Percentiles rank a stretch among this genome's conserved stretches.
Evolutionary conservation across 2,329 filamentous ascomycete species (phyloP).

Genomic region (Fusarium praegraminearum): DNA sequence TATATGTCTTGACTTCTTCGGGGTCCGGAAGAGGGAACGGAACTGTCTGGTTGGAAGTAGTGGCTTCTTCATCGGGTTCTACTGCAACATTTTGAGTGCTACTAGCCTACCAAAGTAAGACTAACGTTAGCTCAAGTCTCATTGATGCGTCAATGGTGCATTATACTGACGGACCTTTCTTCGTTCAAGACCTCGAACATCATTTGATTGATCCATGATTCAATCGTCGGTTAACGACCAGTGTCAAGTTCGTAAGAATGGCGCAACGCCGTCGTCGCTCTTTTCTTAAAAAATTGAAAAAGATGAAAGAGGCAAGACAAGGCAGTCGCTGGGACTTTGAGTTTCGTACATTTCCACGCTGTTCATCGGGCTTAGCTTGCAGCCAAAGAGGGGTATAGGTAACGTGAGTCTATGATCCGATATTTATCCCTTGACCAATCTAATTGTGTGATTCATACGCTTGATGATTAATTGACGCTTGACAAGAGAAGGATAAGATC

Average conservation of each 20-base stretch:
- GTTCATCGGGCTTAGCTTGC: too few species aligned
- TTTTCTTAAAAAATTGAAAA: neutral
- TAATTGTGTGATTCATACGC: too few species aligned
- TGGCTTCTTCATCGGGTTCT: too few species aligned
- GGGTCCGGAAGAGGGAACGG: neutral
- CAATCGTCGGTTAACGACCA: neutral
- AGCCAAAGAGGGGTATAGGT: too few species aligned
- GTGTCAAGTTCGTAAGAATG: neutral
- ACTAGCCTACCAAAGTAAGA: neutral
- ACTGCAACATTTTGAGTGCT: neutral
- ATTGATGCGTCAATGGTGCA: neutral
- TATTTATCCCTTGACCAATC: too few species aligned
- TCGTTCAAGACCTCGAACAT: neutral
- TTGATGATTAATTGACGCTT: too few species aligned
- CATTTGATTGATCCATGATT: neutral
- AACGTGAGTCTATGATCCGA: too few species aligned
- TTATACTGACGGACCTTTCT: neutral
- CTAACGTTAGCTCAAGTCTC: neutral
- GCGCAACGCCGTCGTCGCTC: neutral
- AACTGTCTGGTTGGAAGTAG: neutral
- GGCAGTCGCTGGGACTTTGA: rapidly evolving
- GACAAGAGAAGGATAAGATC: too few species aligned
- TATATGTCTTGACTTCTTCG: neutral
- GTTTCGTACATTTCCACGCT: too few species aligned
- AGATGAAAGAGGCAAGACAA: neutral